Base-by-base conservation (phyloP, 495 filamentous ascomycete genomes). In the Hypoxylon crocopeplum region DNA sequence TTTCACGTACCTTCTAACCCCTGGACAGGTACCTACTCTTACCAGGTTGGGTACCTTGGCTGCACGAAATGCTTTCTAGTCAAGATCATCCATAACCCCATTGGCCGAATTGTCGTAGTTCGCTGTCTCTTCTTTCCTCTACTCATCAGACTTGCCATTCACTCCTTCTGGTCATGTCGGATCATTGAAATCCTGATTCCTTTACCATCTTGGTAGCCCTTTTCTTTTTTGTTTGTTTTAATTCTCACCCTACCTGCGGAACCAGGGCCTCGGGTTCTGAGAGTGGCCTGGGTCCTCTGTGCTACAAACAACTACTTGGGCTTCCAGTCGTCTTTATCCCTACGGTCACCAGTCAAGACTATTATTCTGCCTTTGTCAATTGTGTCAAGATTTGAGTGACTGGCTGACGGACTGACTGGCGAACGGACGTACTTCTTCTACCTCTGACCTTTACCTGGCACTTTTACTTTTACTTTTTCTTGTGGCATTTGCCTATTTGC, bases 141-240 rank as follows among this genome's bases (percentile, higher is more conserved):
- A 27, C 13, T 19, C 10, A 45, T 55, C 55, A 45, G 59, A 64
- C 61, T 59, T 55, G 24, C 38, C 37, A 25, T 56, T 16, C 61
- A 42, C 39, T 64, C 61, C 61, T 64, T 59, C 29, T 36, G n/a
- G n/a, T n/a, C 38, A 48, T 27, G 44, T 60, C 41, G 56, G 48
- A 40, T 60, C 33, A 13, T 29, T 30, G 12, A 56, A 33, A 45
- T 55, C 50, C 32, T 38, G 17, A 56, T 32, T 42, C 30, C 34
- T 62, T 36, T 57, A 20, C 40, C 48, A 0, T 41, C n/a, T n/a
- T n/a, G n/a, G n/a, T n/a, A n/a, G n/a, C n/a, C n/a, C 44, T 51
- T 24, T 55, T 54, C 57, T 6, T 49, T 17, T 33, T 33, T 54
- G 25, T 49, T 34, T 56, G 16, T 46, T 50, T 20, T 40, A 48